phyloP scores from a whole-genome alignment of 2,329 filamentous ascomycete genomes.

The Aphanoascus verrucosus region DNA sequence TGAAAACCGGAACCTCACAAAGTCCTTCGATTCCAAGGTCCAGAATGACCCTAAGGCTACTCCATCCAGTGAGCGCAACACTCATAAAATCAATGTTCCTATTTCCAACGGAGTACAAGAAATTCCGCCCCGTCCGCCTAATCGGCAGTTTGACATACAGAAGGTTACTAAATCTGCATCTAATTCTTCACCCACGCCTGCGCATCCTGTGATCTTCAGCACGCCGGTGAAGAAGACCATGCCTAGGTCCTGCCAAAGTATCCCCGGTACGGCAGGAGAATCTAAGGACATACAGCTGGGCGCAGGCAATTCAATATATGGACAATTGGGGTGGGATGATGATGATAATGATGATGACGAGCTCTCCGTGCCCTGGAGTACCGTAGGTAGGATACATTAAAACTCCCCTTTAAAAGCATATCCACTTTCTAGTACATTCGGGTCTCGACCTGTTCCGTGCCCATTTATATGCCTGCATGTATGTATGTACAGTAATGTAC shows the following conservation, averaged over 20 bases:
- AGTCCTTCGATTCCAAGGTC: not conserved
- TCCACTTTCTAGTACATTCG: too few species aligned
- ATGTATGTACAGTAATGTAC: too few species aligned
- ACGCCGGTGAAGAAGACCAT: conserved; percentile 5
- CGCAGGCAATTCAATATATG: conserved; percentile 33
- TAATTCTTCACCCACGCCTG: not conserved
- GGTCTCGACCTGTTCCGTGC: too few species aligned
- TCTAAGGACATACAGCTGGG: conserved; percentile 19
- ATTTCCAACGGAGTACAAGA: conserved; percentile 13
- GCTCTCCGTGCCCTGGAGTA: conserved; percentile 5
- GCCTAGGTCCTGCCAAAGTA: not conserved
- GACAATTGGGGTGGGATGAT: conserved; percentile 35
- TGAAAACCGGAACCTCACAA: conserved; percentile 10
- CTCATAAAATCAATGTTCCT: not conserved
- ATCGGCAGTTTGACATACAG: not conserved
- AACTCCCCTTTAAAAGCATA: too few species aligned
- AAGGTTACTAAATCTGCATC: not conserved
- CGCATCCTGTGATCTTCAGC: not conserved
- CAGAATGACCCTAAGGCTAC: not conserved
- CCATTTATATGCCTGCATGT: too few species aligned
- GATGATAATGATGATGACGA: conserved; percentile 25
- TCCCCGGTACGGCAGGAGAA: not conserved
- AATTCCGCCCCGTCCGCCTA: conserved; percentile 9
- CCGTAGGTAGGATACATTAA: too few species aligned
- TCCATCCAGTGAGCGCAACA: not conserved